Evolutionary conservation across 2,329 filamentous ascomycete species (phyloP).

Genomic region (Colletotrichum lini): DNA sequence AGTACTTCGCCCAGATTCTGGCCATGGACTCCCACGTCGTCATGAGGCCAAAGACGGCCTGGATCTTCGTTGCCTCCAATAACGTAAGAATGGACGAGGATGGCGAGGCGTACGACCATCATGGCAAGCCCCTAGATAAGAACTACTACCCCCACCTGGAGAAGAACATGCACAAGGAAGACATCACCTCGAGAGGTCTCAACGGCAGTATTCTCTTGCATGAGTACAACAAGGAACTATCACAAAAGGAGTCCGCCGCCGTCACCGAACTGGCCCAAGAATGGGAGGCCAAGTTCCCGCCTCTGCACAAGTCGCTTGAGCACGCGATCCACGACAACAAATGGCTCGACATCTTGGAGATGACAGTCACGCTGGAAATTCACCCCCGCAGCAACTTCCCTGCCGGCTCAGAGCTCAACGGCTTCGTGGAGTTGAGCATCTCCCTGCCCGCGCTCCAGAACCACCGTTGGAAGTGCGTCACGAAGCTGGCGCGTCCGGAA

Average conservation of each 20-base stretch:
- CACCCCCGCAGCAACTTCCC: constrained; percentile 72
- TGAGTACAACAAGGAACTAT: constrained; percentile 69
- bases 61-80: constrained; percentile 71
- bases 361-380: constrained; percentile 73
- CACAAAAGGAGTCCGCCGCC: constrained; percentile 70
- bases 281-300: constrained; percentile 72
- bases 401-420: constrained; percentile 71
- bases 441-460: constrained; percentile 67
- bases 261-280: constrained; percentile 66
- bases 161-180: constrained; percentile 67
- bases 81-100: constrained; percentile 65
- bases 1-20: constrained; percentile 72
- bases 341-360: constrained; percentile 72
- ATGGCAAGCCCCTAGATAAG: constrained; percentile 59
- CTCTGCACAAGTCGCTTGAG: constrained; percentile 67
- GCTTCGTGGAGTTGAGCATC: constrained; percentile 72
- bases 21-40: constrained; percentile 67
- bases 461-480: constrained; percentile 73
- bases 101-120: constrained; percentile 58
- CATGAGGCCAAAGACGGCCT: constrained; percentile 70
- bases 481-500: constrained; percentile 69
- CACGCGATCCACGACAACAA: constrained; percentile 63
- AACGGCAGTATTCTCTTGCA: constrained; percentile 67
- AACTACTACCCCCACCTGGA: constrained; percentile 70
- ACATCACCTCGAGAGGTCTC: constrained; percentile 64